phyloP scores from a whole-genome alignment of 2,329 filamentous ascomycete species.

The Penicillium sp. region DNA sequence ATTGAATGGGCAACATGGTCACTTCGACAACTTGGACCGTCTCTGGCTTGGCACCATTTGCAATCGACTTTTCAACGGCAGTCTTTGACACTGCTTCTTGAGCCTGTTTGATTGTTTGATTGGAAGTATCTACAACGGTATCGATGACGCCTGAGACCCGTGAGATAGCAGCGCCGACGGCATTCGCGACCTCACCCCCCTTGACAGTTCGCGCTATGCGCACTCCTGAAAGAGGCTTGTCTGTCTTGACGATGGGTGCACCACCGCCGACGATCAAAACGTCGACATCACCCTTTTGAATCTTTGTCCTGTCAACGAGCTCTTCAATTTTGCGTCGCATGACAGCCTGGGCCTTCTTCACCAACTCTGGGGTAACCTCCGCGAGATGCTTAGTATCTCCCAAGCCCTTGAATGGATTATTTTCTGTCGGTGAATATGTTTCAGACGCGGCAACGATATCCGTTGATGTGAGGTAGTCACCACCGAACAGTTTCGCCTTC shows the following conservation, averaged over 20 bases:
- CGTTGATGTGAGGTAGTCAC: not conserved
- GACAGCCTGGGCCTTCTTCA: not conserved
- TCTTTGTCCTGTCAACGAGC: not conserved
- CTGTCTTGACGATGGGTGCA: not conserved
- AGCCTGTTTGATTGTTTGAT: not conserved
- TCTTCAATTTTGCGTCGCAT: not conserved
- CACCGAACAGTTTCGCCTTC: not conserved
- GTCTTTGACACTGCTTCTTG: not conserved
- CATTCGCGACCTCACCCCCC: not conserved
- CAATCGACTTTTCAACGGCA: not conserved
- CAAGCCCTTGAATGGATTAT: not conserved
- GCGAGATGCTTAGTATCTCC: not conserved
- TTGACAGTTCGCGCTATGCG: not conserved
- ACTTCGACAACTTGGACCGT: not conserved
- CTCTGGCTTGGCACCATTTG: not conserved
- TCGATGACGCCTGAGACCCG: not conserved
- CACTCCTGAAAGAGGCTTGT: not conserved
- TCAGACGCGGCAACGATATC: not conserved
- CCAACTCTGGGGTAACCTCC: not conserved
- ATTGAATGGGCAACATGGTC: not conserved
- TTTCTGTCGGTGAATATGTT: not conserved
- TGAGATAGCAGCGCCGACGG: not conserved
- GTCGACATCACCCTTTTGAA: not conserved
- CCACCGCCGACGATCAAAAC: not conserved
- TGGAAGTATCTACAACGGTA: not conserved